Evolutionary conservation across 1,284 basidiomycete genomes (phyloP), one percentile per base, ranked within the genome.

Genomic region (Cryptococcus sp.): DNA sequence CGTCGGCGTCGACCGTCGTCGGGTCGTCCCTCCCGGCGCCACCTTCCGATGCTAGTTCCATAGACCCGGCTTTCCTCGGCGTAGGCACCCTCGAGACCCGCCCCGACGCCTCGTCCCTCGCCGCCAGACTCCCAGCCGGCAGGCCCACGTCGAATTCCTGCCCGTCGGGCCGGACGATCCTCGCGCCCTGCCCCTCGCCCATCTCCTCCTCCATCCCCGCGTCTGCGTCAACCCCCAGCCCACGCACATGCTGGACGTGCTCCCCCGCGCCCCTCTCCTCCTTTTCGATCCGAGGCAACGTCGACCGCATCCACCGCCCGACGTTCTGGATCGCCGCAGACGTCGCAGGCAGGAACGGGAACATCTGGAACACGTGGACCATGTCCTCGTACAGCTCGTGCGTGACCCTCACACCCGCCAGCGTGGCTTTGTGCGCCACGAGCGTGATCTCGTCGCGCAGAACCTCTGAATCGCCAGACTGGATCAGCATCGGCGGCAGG

Each of bases 321-420:
- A 73, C 64, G 46, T 63, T 68, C 60, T 61, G 73, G 74, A 92
- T 90, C 0, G 92, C 87, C 50, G 84, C 84, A 42, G 80, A 82
- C 8, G 87, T 81, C 13, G 86, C 83, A 12, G 86, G 82, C 20
- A 93, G 81, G 77, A 91, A 94, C 0, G 90, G 88, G 68, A 91
- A 89, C 24, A 86, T 82, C 70, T 95, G 92, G 72, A 96, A 96
- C 21, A 95, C 89, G 67, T 95, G 92, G 2, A 94, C 84, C 55
- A 87, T 88, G 75, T 98, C 94, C 66, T 95, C 89, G 72, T 93
- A 98, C 42, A 94, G 79, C 75, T 98, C 94, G 72, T 96, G 89
- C 56, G 86, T 85, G 33, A 97, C 90, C 49, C 88, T 80, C 24
- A 97, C 92, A 7, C 94, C 94, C 0, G 89, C 86, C 20, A 89